These are phyloP conservation scores for Lyophyllum semitale DNA, from an alignment of 768 basidiomycete genomes.

Conservation along the genomic window DNA sequence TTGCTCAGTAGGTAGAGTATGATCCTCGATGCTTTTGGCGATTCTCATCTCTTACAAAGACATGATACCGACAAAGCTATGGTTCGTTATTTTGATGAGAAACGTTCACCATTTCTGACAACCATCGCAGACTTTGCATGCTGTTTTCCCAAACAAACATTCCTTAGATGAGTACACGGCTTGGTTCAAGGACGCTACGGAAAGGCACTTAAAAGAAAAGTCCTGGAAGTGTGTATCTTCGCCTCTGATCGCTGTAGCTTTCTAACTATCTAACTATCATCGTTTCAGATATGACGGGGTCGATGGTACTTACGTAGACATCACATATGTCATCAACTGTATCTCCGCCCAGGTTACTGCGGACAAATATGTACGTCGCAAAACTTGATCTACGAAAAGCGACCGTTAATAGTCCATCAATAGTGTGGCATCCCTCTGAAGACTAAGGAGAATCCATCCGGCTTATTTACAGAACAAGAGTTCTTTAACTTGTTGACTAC, in stretches of 20 bases:
- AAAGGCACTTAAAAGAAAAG: constrained; percentile 29
- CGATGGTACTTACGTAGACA: constrained; percentile 41
- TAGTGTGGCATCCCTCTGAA: constrained; percentile 50
- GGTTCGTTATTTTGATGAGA: background rate
- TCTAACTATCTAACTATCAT: background rate
- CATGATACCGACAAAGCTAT: constrained; percentile 30
- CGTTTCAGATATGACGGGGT: constrained; percentile 29
- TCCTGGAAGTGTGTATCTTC: constrained; percentile 23
- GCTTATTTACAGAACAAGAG: constrained; percentile 47
- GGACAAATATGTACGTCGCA: constrained; percentile 32
- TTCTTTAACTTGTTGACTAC: constrained; percentile 44
- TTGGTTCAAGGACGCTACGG: constrained; percentile 30
- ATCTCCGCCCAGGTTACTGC: constrained; percentile 42
- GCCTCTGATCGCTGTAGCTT: background rate
- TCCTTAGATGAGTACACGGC: constrained; percentile 14
- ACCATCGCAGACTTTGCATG: constrained; percentile 25
- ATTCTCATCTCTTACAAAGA: no score
- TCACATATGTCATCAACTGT: constrained; percentile 49
- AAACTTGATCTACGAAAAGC: background rate
- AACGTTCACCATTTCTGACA: background rate
- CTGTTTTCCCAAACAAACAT: constrained; percentile 34
- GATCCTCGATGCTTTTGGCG: background rate
- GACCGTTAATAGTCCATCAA: background rate
- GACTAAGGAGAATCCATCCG: constrained; percentile 43
- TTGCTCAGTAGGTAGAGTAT: constrained; percentile 23